These are phyloP conservation scores for Ustilago tritici DNA, from an alignment of 1,284 basidiomycete genomes.

Conservation along the genomic window DNA sequence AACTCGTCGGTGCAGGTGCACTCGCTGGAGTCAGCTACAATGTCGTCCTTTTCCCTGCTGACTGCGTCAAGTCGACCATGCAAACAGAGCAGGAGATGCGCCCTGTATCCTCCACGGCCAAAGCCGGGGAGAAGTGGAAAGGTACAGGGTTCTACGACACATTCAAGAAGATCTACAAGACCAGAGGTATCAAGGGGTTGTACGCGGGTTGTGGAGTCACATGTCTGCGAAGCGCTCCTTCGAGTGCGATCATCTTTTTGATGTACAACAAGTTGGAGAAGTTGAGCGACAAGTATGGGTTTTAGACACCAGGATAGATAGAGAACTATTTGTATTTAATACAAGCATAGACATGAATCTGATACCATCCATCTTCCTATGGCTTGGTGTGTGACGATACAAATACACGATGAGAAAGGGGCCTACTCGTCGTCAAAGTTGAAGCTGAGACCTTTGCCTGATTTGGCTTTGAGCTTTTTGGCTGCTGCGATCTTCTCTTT, in stretches of 20 bases:
- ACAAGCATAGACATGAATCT: conserved; percentile 7
- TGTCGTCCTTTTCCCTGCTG: conserved; percentile 74
- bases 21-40: conserved; percentile 89
- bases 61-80: conserved; percentile 92
- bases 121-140: conserved; percentile 70
- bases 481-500: conserved; percentile 27
- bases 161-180: conserved; percentile 80
- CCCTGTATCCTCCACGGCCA: neutral
- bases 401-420: neutral
- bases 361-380: neutral
- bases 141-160: conserved; percentile 78
- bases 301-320: conserved; percentile 19
- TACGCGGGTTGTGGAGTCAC: conserved; percentile 96
- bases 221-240: conserved; percentile 83
- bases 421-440: conserved; percentile 37
- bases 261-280: conserved; percentile 66
- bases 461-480: conserved; percentile 27
- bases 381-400: neutral
- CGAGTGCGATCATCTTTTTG: conserved; percentile 58
- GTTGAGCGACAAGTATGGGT: conserved; percentile 50
- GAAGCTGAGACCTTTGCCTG: conserved; percentile 53
- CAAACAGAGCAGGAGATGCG: conserved; percentile 92
- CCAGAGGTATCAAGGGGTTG: conserved; percentile 83
- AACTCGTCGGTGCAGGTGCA: conserved; percentile 87
- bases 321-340: neutral